These are phyloP conservation scores for Arachnopeziza araneosa DNA, from an alignment of 2,329 filamentous ascomycete species.

Conservation along the genomic window DNA sequence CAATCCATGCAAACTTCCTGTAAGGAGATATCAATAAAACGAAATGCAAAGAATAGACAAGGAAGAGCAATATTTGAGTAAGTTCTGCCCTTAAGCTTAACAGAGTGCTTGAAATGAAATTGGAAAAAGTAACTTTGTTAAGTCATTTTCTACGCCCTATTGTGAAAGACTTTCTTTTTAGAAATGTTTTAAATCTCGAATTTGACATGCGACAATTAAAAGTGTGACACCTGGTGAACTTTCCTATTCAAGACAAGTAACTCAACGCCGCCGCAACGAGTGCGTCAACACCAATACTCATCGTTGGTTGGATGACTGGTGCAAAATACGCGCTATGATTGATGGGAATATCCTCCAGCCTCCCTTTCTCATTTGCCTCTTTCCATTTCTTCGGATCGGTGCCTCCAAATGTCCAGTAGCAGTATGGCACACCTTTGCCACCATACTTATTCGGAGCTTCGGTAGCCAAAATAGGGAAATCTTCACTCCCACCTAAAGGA, in stretches of 20 bases:
- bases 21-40: too few species aligned
- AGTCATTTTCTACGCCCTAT: too few species aligned
- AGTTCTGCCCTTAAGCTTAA: too few species aligned
- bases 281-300: conserved; percentile 47
- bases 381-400: conserved; percentile 29
- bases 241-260: conserved; percentile 28
- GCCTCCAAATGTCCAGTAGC: conserved; percentile 38
- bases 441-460: conserved; percentile 21
- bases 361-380: conserved; percentile 10
- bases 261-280: conserved; percentile 46
- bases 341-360: conserved; percentile 34
- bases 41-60: too few species aligned
- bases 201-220: too few species aligned
- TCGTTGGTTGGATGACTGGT: conserved; percentile 52
- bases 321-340: conserved; percentile 57
- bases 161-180: too few species aligned
- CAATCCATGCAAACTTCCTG: too few species aligned
- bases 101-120: too few species aligned
- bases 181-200: too few species aligned
- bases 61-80: too few species aligned
- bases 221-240: too few species aligned
- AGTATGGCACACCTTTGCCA: conserved; percentile 22
- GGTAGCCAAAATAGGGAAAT: conserved; percentile 44
- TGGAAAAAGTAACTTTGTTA: too few species aligned
- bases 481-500: conserved; percentile 19